phyloP scores from a whole-genome alignment of 257 asterid species.

The Lithospermum erythrorhizon region DNA sequence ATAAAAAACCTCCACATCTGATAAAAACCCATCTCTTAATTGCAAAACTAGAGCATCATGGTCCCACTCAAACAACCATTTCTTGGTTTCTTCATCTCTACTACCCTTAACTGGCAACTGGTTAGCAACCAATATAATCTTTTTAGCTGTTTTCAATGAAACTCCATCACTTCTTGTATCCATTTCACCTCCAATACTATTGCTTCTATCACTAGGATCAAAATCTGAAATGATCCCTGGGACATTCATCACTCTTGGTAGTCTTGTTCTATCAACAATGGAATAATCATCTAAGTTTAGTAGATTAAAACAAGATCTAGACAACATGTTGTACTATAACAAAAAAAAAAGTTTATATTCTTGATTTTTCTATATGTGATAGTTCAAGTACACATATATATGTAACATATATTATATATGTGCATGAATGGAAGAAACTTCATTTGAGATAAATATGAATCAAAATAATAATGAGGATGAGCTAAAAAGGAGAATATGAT shows the following conservation, averaged over 20 bases:
- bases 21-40: constrained; percentile 52
- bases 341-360: not conserved
- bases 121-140: constrained; percentile 50
- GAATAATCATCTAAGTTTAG: constrained; percentile 57
- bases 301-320: constrained; percentile 74
- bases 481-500: not conserved
- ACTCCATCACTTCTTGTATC: constrained; percentile 5
- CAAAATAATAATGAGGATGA: not conserved
- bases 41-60: constrained; percentile 51
- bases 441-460: not conserved
- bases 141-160: constrained; percentile 23
- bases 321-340: constrained; percentile 37
- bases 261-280: constrained; percentile 42
- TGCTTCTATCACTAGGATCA: constrained; percentile 17
- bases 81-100: constrained; percentile 14
- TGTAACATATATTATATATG: too few species aligned
- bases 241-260: constrained; percentile 61
- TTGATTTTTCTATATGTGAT: not conserved
- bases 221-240: constrained; percentile 60
- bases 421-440: not conserved
- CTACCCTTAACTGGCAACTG: constrained; percentile 58
- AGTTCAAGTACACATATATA: too few species aligned
- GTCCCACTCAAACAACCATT: constrained; percentile 81
- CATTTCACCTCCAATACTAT: not conserved
- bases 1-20: constrained; percentile 47